Base-by-base conservation (phyloP, 2,329 filamentous ascomycete species). In the Lasiodiplodia citricola region DNA sequence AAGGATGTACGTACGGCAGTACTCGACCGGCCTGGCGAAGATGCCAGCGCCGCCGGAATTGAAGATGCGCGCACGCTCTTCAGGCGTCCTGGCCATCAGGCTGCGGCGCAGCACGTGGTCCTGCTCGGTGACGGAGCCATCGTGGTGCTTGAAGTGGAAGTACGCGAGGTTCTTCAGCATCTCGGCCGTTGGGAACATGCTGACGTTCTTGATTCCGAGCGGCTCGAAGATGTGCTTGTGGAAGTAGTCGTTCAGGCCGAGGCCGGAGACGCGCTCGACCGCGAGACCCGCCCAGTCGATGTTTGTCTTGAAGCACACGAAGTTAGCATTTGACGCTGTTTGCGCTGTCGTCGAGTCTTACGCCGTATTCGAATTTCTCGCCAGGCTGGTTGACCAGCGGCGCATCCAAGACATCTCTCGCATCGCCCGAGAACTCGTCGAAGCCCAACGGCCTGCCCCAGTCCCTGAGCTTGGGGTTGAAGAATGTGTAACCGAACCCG, bases 371-470 rank as follows among this genome's bases (percentile, higher is more conserved):
- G 86, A 87, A 92, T 3, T 80, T 80, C 28, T 85, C 83, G 0
- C 89, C 89, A 0, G 90, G 90, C 71, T 92, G 88, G 71, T 89
- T 88, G 1, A 91, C 75, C 18, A 92, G 76, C 0, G 89, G 87
- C 68, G 78, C 75, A 14, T 78, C 74, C 44, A 83, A 73, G 54
- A 90, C 79, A 28, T 87, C 88, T 38, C 82, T 80, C 18, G 83
- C 73, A 6, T 86, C 80, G 0, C 86, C 85, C 0, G 83, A 84
- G 72, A 90, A 87, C 73, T 90, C 88, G 67, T 90, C 86, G 4
- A 84, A 73, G 0, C 87, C 87, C 0, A 80, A 77, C 0, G 87
- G 87, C 14, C 81, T 78, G 1, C 78, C 79, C 76, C 78, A 79
- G 31, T 80, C 77, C n/a, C 75, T 74, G 0, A 84, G 76, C 55